Conservation (phyloP, 257 asterid species). For the Penstemon eatonii region DNA sequence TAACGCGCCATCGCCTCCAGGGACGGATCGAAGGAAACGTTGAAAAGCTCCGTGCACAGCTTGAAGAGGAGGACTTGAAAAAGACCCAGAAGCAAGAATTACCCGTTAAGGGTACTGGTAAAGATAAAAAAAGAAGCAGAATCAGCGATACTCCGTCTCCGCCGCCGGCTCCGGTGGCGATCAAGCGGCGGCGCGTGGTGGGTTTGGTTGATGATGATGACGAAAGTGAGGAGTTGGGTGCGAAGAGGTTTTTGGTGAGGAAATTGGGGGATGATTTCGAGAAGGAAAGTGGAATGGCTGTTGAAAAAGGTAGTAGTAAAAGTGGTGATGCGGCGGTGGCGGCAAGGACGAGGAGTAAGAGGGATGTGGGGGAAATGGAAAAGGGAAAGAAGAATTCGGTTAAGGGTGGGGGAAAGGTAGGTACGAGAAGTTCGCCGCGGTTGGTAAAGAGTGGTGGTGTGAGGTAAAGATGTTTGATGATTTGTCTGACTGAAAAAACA, state of each 20-base stretch:
- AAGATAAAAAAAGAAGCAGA: background rate
- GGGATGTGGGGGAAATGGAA: constrained; percentile 5
- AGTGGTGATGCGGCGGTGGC: constrained; percentile 21
- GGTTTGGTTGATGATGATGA: constrained; percentile 48
- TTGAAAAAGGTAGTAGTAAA: background rate
- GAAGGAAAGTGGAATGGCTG: constrained; percentile 38
- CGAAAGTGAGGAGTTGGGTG: constrained; percentile 29
- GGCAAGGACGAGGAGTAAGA: constrained; percentile 38
- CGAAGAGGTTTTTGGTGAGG: constrained; percentile 57
- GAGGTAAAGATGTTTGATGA: constrained; percentile 32
- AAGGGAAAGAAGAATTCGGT: constrained; percentile 31
- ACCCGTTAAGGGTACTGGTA: constrained; percentile 7
- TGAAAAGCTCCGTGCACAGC: constrained; percentile 61
- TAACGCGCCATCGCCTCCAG: constrained; percentile 77
- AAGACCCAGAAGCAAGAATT: constrained; percentile 25
- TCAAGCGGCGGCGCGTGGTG: constrained; percentile 62
- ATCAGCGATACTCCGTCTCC: constrained; percentile 44
- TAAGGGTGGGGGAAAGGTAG: constrained; percentile 31
- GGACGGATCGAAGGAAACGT: constrained; percentile 87
- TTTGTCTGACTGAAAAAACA: constrained; percentile 21
- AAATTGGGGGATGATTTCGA: constrained; percentile 80
- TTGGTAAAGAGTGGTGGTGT: constrained; percentile 30
- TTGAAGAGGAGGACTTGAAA: constrained; percentile 30
- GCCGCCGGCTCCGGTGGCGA: constrained; percentile 70
- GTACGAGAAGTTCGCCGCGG: constrained; percentile 63